Conservation (phyloP, 2,329 filamentous ascomycete genomes). For the Exophiala sp. region DNA sequence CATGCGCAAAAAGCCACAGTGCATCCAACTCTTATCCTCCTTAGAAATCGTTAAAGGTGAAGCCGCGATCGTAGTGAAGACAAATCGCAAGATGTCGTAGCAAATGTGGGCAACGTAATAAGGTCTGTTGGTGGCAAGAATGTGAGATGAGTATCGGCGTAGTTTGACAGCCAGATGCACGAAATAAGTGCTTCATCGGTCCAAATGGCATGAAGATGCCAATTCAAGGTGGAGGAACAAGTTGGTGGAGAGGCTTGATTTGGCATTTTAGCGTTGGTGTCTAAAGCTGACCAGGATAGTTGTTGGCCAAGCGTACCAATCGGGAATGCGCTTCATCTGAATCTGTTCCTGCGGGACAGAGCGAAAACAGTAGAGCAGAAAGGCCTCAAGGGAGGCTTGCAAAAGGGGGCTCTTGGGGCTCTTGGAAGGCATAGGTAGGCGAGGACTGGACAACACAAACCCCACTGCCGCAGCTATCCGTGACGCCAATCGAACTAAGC, state of each 20-base stretch:
- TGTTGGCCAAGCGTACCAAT: constrained; percentile 7
- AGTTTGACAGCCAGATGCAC: neutral
- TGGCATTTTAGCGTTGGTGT: constrained; percentile 3
- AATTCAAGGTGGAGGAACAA: neutral
- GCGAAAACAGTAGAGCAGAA: constrained; percentile 2
- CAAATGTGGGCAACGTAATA: too few species aligned
- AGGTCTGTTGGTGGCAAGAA: neutral
- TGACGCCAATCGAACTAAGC: constrained; percentile 15
- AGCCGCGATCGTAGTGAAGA: too few species aligned
- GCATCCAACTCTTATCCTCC: too few species aligned
- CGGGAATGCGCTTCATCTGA: neutral
- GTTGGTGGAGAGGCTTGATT: constrained; percentile 6
- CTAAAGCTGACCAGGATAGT: neutral
- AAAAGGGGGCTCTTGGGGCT: constrained; percentile 1
- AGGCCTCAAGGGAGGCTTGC: neutral
- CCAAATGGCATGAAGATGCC: constrained; percentile 1
- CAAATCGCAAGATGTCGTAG: too few species aligned
- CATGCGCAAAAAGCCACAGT: too few species aligned
- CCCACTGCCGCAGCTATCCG: constrained; percentile 15
- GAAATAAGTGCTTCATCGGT: neutral
- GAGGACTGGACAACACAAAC: constrained; percentile 1
- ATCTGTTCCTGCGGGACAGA: neutral
- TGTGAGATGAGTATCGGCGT: constrained; percentile 5
- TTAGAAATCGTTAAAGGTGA: neutral
- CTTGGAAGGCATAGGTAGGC: neutral